phyloP scores from a whole-genome alignment of 768 basidiomycete species.

The Hemileccinum rubropunctum region DNA sequence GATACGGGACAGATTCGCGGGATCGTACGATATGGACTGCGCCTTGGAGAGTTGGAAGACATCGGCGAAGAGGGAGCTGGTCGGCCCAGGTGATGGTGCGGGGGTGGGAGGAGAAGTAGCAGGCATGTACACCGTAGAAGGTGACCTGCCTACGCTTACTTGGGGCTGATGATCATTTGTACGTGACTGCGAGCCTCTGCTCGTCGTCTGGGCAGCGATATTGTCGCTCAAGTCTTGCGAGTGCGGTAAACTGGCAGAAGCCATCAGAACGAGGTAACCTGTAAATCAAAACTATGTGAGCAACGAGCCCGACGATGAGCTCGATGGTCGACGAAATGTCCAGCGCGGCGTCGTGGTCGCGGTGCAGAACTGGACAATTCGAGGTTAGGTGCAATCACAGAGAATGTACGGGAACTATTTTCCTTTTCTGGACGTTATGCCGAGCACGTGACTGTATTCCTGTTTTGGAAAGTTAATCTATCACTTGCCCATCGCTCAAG shows the following conservation, averaged over 20 bases:
- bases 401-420: slow-evolving; percentile 7
- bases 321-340: not conserved
- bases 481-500: not conserved
- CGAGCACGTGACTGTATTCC: slow-evolving; percentile 11
- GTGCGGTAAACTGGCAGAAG: slow-evolving; percentile 6
- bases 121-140: slow-evolving; percentile 48
- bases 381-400: not conserved
- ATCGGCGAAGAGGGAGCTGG: slow-evolving; percentile 46
- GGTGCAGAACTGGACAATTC: slow-evolving; percentile 1
- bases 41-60: slow-evolving; percentile 18
- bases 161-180: slow-evolving; percentile 16
- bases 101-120: slow-evolving; percentile 59
- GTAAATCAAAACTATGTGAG: not conserved
- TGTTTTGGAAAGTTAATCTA: slow-evolving; percentile 6
- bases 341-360: slow-evolving; percentile 7
- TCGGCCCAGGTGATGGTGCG: slow-evolving; percentile 54
- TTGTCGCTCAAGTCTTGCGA: slow-evolving; percentile 13
- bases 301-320: not conserved
- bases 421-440: not conserved
- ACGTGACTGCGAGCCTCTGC: slow-evolving; percentile 10
- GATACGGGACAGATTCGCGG: slow-evolving; percentile 26
- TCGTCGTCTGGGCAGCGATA: not conserved
- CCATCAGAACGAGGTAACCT: slow-evolving; percentile 5
- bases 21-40: slow-evolving; percentile 16
- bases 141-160: slow-evolving; percentile 12